Conservation (phyloP, 345 rosid genomes). For the Linum trigynum region DNA sequence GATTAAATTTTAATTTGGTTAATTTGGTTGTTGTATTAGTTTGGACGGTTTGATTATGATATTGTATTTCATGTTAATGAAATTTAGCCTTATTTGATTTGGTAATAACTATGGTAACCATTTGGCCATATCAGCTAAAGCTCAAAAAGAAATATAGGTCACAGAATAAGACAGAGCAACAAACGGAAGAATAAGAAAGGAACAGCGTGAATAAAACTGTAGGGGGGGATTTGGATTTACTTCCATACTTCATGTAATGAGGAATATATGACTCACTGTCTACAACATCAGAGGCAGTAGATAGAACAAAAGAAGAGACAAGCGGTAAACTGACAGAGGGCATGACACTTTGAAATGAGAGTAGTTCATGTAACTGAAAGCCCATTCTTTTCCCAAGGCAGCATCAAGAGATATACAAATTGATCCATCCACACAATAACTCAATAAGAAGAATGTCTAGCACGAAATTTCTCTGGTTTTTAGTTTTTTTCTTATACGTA, state of each 20-base stretch:
- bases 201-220: slow-evolving; percentile 14
- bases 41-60: too few relatives aligned
- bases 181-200: not conserved
- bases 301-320: too few relatives aligned
- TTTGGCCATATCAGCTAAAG: too few relatives aligned
- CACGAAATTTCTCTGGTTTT: not conserved
- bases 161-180: too few relatives aligned
- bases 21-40: too few relatives aligned
- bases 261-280: not conserved
- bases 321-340: not conserved
- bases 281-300: not conserved
- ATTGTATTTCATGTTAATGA: too few relatives aligned
- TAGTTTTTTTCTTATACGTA: slow-evolving; percentile 16
- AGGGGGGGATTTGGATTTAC: slow-evolving; percentile 34
- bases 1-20: too few relatives aligned
- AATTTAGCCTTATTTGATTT: too few relatives aligned
- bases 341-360: not conserved
- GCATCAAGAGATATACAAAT: not conserved
- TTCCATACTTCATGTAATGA: too few relatives aligned
- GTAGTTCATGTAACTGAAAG: too few relatives aligned
- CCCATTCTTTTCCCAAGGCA: not conserved
- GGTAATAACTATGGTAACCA: too few relatives aligned
- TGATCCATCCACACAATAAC: not conserved
- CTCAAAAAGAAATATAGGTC: too few relatives aligned
- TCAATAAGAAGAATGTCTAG: not conserved